Percentiles rank a stretch among this genome's conserved stretches.
These are phyloP conservation scores for Styphnolobium japonicum DNA, from an alignment of 306 rosid species.

Conservation along the genomic window DNA sequence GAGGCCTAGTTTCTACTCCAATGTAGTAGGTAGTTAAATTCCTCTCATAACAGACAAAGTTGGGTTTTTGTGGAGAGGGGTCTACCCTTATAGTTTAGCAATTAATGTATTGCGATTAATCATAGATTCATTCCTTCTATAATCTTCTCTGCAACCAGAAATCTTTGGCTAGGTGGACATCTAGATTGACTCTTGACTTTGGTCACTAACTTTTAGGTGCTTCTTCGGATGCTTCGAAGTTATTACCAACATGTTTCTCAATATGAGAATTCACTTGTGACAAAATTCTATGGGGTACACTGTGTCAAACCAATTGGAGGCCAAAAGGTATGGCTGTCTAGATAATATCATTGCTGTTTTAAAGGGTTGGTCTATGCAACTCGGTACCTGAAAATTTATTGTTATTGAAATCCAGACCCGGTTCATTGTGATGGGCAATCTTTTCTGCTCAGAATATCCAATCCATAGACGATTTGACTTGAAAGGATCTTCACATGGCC, in stretches of 20 bases:
- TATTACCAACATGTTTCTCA: slow-evolving; percentile 65
- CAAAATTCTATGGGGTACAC: slow-evolving; percentile 91
- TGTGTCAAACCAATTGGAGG: slow-evolving; percentile 96
- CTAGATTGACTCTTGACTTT: slow-evolving; percentile 21
- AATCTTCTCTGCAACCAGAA: neutral
- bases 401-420: slow-evolving; percentile 61
- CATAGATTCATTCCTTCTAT: neutral
- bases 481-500: slow-evolving; percentile 95
- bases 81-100: neutral
- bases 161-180: neutral
- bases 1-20: neutral
- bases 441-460: slow-evolving; percentile 93
- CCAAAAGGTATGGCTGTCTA: slow-evolving; percentile 60
- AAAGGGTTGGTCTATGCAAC: neutral
- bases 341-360: slow-evolving; percentile 7
- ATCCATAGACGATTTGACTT: slow-evolving; percentile 93
- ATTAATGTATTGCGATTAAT: neutral
- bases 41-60: neutral
- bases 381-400: slow-evolving; percentile 2
- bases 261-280: slow-evolving; percentile 84
- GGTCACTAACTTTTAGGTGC: slow-evolving; percentile 57
- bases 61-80: neutral
- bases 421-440: slow-evolving; percentile 98
- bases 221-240: slow-evolving; percentile 87
- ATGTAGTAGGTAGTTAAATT: neutral